These are phyloP conservation scores for Beauveria medogensis DNA, from an alignment of 2,329 filamentous ascomycete genomes.

Conservation along the genomic window DNA sequence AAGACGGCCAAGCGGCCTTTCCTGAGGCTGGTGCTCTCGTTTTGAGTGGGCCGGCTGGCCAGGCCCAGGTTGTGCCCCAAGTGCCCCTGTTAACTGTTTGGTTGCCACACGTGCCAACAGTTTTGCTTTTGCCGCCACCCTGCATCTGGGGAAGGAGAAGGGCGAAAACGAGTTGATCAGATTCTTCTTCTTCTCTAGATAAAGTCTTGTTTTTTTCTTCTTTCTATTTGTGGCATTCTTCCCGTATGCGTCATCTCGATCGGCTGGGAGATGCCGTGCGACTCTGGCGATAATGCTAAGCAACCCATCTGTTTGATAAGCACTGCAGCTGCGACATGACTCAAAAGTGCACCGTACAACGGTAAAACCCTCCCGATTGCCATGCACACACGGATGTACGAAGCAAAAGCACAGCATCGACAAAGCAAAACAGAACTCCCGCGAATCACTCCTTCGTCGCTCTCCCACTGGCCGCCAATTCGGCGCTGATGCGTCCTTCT, in stretches of 20 bases:
- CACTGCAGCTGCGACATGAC: too few species aligned
- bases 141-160: background rate
- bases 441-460: background rate
- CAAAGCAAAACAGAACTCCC: too few species aligned
- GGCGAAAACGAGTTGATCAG: too few species aligned
- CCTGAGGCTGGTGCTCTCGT: background rate
- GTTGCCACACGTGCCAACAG: slow-evolving; percentile 5
- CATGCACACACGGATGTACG: too few species aligned
- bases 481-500: slow-evolving; percentile 1
- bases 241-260: too few species aligned
- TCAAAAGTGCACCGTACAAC: too few species aligned
- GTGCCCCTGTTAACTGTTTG: background rate
- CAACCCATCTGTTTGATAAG: too few species aligned
- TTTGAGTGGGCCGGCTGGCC: slow-evolving; percentile 1
- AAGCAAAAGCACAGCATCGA: too few species aligned
- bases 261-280: too few species aligned
- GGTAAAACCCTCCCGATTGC: too few species aligned
- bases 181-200: background rate
- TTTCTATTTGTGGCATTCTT: background rate
- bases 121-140: slow-evolving; percentile 9
- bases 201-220: background rate
- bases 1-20: background rate
- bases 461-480: background rate
- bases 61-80: background rate
- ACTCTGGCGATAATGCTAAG: too few species aligned